These are phyloP conservation scores for Ballota nigra DNA, from an alignment of 257 asterid genomes.

Conservation along the genomic window DNA sequence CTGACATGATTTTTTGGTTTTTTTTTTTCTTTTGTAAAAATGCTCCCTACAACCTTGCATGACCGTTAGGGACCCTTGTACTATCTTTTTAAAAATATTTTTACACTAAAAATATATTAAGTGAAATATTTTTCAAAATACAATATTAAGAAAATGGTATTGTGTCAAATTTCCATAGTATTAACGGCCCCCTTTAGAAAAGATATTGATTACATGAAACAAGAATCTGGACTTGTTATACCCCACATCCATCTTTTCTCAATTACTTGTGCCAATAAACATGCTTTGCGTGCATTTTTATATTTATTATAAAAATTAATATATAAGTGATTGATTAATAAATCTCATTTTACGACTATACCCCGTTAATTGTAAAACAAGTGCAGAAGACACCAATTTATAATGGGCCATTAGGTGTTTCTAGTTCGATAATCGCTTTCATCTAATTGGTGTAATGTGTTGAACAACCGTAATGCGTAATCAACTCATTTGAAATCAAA, in stretches of 20 bases:
- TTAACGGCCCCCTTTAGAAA: neutral
- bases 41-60: no score
- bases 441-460: neutral
- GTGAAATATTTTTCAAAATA: no score
- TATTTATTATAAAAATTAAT: neutral
- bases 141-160: no score
- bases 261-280: neutral
- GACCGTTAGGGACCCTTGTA: no score
- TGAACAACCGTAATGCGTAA: constrained; percentile 23
- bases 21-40: no score
- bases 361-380: neutral
- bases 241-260: neutral
- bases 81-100: no score
- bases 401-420: constrained; percentile 4
- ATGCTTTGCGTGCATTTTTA: constrained; percentile 13
- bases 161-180: no score
- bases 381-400: no score
- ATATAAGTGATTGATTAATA: neutral
- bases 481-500: constrained; percentile 17
- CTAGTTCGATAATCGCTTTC: neutral
- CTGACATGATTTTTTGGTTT: no score
- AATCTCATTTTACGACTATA: neutral
- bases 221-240: neutral
- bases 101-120: no score
- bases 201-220: neutral